These are phyloP conservation scores for Phytophthora sojae DNA, from an alignment of 352 stramenopile species.

Conservation along the genomic window DNA sequence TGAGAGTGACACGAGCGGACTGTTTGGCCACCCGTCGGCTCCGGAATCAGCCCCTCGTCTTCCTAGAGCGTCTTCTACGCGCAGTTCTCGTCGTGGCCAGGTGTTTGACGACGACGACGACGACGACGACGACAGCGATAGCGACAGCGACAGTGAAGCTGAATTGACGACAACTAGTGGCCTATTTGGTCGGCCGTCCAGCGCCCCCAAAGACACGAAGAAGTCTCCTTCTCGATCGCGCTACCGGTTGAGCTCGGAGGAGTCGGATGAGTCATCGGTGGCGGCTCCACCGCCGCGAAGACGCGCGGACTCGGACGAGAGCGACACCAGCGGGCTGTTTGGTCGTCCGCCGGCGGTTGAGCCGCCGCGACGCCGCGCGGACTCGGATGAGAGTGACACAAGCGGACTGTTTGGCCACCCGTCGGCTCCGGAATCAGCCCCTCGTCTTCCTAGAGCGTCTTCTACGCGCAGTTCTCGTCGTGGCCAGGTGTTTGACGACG, in stretches of 20 bases:
- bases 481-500: constrained; percentile 47
- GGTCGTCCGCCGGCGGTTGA: constrained; percentile 35
- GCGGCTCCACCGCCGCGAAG: constrained; percentile 23
- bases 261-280: constrained; percentile 55
- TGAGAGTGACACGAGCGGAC: constrained; percentile 67
- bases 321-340: constrained; percentile 70
- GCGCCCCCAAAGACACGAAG: constrained; percentile 29
- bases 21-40: constrained; percentile 54
- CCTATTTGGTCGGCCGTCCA: constrained; percentile 43
- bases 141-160: constrained; percentile 51
- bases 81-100: constrained; percentile 37
- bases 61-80: constrained; percentile 15
- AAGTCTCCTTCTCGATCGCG: constrained; percentile 19
- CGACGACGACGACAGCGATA: constrained; percentile 58
- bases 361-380: constrained; percentile 16
- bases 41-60: constrained; percentile 27
- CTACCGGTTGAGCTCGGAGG: constrained; percentile 42
- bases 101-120: constrained; percentile 57
- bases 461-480: constrained; percentile 34
- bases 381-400: constrained; percentile 66
- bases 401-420: constrained; percentile 65
- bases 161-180: constrained; percentile 41
- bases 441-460: constrained; percentile 18
- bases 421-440: constrained; percentile 24
- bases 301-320: constrained; percentile 55